phyloP scores from a whole-genome alignment of 139 green algal species.

The Gonium pectorale region DNA sequence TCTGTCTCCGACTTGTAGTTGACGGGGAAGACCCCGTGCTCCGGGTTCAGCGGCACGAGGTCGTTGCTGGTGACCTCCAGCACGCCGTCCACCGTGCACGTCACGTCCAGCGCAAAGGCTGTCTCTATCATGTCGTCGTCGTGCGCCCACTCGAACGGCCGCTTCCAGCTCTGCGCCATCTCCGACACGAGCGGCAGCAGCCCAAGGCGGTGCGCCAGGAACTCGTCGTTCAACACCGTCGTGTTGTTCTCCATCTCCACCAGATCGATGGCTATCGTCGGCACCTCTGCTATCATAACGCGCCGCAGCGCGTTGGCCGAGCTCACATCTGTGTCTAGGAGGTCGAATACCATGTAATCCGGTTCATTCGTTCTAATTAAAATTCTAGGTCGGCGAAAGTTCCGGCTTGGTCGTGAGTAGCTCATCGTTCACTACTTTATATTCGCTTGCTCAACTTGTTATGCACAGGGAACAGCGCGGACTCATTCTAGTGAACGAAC shows the following conservation, averaged over 20 bases:
- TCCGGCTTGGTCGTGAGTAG: conserved; percentile 10
- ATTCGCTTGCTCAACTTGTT: too few relatives aligned
- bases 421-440: too few relatives aligned
- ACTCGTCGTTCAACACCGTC: conserved; percentile 98
- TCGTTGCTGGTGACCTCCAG: conserved; percentile 81
- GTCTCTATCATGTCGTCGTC: conserved; percentile 62
- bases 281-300: conserved; percentile 95
- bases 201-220: conserved; percentile 92
- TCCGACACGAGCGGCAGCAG: conserved; percentile 90
- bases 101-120: conserved; percentile 43
- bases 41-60: conserved; percentile 37
- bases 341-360: conserved; percentile 90
- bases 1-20: conserved; percentile 42
- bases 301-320: conserved; percentile 96
- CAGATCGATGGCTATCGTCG: conserved; percentile 98
- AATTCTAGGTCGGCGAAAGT: conserved; percentile 61
- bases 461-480: too few relatives aligned
- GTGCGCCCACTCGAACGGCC: conserved; percentile 57
- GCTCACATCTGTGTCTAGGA: conserved; percentile 86
- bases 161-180: conserved; percentile 71
- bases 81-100: conserved; percentile 65
- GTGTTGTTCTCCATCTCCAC: conserved; percentile 99
- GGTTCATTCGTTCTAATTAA: conserved; percentile 71
- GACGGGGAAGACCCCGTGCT: conserved; percentile 44
- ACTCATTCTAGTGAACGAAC: too few relatives aligned